These are phyloP conservation scores for Amanita fuliginea DNA, from an alignment of 768 basidiomycete species.

Conservation along the genomic window DNA sequence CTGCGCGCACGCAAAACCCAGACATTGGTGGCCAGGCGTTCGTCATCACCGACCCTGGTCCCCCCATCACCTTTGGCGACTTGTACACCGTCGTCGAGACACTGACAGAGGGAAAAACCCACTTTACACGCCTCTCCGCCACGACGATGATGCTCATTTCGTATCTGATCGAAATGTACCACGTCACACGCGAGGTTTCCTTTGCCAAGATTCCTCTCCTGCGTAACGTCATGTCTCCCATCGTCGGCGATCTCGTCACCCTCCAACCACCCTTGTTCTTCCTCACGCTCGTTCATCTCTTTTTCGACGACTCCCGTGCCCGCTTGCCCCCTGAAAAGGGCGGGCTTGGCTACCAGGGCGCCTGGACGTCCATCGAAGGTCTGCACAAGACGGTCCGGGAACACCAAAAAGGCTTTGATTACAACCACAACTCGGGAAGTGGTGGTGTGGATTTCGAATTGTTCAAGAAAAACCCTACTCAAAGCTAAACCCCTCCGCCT, in stretches of 20 bases:
- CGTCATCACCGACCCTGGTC: conserved; percentile 53
- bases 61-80: conserved; percentile 53
- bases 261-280: conserved; percentile 51
- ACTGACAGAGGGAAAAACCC: conserved; percentile 44
- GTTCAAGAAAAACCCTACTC: neutral
- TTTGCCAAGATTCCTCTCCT: conserved; percentile 19
- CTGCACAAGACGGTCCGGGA: conserved; percentile 46
- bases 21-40: conserved; percentile 72
- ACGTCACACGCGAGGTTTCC: conserved; percentile 34
- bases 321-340: conserved; percentile 41
- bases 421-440: conserved; percentile 26
- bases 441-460: conserved; percentile 35
- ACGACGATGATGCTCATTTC: conserved; percentile 59
- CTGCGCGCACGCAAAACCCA: conserved; percentile 25
- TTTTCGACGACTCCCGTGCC: conserved; percentile 60
- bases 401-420: conserved; percentile 25
- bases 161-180: conserved; percentile 44
- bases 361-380: conserved; percentile 48
- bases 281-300: conserved; percentile 40
- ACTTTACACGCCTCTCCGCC: conserved; percentile 45
- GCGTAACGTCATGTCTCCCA: conserved; percentile 27
- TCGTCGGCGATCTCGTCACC: conserved; percentile 40
- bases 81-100: conserved; percentile 42
- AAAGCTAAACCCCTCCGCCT: too few species aligned
- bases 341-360: conserved; percentile 51